A percentile compares a stretch with the other conserved stretches of the same genome.
phyloP scores from a whole-genome alignment of 2,329 filamentous ascomycete species.

The Metarhizium anisopliae region DNA sequence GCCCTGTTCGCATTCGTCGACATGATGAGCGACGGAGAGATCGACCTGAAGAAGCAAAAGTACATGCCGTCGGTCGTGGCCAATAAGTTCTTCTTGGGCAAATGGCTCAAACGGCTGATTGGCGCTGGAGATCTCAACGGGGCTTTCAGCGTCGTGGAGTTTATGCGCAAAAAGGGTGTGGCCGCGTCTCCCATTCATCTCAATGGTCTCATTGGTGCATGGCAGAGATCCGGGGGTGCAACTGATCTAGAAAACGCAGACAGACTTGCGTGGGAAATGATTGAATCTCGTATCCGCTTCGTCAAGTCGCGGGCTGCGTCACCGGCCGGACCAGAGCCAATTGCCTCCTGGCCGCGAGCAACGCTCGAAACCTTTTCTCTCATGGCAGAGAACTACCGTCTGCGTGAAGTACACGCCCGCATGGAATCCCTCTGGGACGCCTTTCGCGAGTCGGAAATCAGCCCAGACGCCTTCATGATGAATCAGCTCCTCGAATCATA shows the following conservation, averaged over 20 bases:
- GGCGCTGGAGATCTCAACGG: conserved; percentile 62
- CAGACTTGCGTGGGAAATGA: conserved; percentile 66
- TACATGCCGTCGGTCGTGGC: conserved; percentile 39
- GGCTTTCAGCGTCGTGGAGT: conserved; percentile 61
- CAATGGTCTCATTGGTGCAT: conserved; percentile 74
- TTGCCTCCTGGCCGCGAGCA: conserved; percentile 40
- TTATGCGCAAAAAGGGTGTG: conserved; percentile 65
- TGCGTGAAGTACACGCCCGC: conserved; percentile 47
- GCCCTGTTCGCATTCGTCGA: conserved; percentile 75
- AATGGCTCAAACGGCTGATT: conserved; percentile 81
- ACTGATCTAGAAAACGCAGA: conserved; percentile 54
- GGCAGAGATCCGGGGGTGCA: conserved; percentile 54
- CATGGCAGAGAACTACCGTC: conserved; percentile 62
- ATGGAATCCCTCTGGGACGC: conserved; percentile 54
- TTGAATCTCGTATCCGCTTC: conserved; percentile 56
- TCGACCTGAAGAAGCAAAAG: conserved; percentile 36
- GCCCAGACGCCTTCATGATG: conserved; percentile 64
- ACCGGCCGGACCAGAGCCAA: conserved; percentile 1
- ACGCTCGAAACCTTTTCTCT: conserved; percentile 72
- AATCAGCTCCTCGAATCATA: conserved; percentile 67
- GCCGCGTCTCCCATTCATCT: conserved; percentile 64
- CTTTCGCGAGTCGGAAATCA: conserved; percentile 54
- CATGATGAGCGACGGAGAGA: conserved; percentile 65
- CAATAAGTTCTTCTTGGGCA: conserved; percentile 78
- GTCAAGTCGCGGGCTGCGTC: conserved; percentile 38